Evolutionary conservation across 768 basidiomycete species (phyloP).

Genomic region (Artomyces pyxidatus): DNA sequence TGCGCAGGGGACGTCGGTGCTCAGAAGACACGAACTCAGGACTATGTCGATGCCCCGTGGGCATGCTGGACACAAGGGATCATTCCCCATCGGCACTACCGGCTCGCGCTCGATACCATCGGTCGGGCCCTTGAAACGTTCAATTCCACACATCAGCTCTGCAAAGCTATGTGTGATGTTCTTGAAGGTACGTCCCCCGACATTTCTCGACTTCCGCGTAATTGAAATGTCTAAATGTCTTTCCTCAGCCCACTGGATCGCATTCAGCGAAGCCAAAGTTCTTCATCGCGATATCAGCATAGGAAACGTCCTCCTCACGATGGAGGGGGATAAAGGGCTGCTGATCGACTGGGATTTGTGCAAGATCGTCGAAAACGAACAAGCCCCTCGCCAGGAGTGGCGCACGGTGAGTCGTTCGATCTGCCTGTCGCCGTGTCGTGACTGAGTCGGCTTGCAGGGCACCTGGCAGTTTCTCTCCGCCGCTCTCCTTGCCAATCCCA

Average conservation of each 20-base stretch:
- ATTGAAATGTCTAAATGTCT: neutral
- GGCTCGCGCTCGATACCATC: neutral
- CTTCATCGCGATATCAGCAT: neutral
- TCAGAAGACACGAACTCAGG: neutral
- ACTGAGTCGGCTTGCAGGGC: neutral
- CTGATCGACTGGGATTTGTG: neutral
- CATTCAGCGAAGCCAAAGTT: neutral
- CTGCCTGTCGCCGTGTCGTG: neutral
- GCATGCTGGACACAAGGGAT: neutral
- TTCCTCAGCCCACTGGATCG: neutral
- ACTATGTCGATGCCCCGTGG: neutral
- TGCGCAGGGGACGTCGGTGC: neutral
- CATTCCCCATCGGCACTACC: neutral
- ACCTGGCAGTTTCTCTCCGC: neutral
- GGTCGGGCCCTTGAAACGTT: neutral
- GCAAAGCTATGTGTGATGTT: neutral
- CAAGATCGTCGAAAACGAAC: neutral
- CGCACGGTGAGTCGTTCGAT: neutral
- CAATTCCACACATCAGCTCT: neutral
- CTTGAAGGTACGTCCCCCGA: neutral
- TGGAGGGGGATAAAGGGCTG: neutral
- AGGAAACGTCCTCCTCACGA: neutral
- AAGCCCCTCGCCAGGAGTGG: neutral
- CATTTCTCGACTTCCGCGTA: neutral
- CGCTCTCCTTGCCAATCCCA: neutral